phyloP scores from a whole-genome alignment of 1,284 basidiomycete species.

The Pterula multifida region DNA sequence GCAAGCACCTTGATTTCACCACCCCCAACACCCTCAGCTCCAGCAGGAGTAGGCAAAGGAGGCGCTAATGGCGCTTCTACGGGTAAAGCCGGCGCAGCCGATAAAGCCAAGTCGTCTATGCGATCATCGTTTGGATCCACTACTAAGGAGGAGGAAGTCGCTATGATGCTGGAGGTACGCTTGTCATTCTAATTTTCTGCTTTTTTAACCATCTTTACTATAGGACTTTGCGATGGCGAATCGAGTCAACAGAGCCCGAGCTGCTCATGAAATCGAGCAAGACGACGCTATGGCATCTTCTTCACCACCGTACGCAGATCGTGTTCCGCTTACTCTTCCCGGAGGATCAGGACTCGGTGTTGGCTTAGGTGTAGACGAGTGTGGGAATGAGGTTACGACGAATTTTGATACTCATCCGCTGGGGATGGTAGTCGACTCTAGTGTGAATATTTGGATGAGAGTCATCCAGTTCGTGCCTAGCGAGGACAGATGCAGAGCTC shows the following conservation, averaged over 20 bases:
- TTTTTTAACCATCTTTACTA: not conserved
- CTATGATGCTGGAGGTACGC: slow-evolving; percentile 16
- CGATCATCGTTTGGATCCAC: slow-evolving; percentile 12
- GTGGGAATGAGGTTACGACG: slow-evolving; percentile 6
- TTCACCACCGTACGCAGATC: not conserved
- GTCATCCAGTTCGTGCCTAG: slow-evolving; percentile 9
- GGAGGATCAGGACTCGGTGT: not conserved
- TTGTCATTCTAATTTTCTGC: not conserved
- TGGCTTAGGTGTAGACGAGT: not conserved
- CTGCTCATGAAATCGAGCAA: slow-evolving; percentile 11
- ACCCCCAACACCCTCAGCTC: not conserved
- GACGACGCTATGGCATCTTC: not conserved
- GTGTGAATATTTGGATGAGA: slow-evolving; percentile 1
- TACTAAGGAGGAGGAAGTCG: slow-evolving; percentile 15
- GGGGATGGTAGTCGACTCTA: not conserved
- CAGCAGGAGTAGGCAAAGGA: not conserved
- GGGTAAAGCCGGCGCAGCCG: not conserved
- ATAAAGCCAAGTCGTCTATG: slow-evolving; percentile 8
- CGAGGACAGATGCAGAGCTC: slow-evolving; percentile 5
- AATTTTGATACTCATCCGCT: not conserved
- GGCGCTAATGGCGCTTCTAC: not conserved
- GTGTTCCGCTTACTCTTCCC: too few species aligned
- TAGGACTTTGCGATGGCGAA: slow-evolving; percentile 17
- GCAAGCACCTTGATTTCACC: slow-evolving; percentile 3
- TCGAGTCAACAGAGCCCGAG: slow-evolving; percentile 13